Evolutionary conservation across 2,329 filamentous ascomycete genomes (phyloP), one percentile per base, ranked within the genome.

Genomic region (Xylariaceae sp.): DNA sequence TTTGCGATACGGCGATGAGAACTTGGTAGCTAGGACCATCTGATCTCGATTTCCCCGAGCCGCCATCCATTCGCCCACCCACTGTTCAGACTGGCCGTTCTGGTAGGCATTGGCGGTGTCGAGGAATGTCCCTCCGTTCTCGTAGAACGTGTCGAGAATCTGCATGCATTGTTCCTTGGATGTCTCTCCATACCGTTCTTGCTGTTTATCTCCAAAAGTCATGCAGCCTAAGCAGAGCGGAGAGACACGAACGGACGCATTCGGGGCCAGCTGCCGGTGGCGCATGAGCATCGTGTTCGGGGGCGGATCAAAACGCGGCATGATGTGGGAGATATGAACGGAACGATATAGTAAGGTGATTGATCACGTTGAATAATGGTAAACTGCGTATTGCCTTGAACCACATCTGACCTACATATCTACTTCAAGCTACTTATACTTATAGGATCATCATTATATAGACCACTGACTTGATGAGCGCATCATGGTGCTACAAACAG

Each of bases 121-220:
- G 61, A 86, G 82, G 65, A 86, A 85, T 68, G 86, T 86, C 12
- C 83, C 83, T 5, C 82, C 82, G 0, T 75, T 68, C 11, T 71
- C 70, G 44, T 70, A 73, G 64, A 76, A 85, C 52, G 71, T 72
- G 54, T 84, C 80, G 2, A 85, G 68, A 6, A 85, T 69, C 39
- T 72, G 70, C 57, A 82, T 82, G 1, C 75, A 67, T 11, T 69
- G 62, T 27, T 78, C 73, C 59, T 82, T 81, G 58, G 69, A 67
- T 66, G 77, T 77, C 46, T 71, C 71, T 63, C 52, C 74, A 62
- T 55, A 77, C 74, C n/a, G 75, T 65, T 51, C 72, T 73, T 18
- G 65, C 61, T 30, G 70, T 63, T 27, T 61, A 52, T 18, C 65
- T 51, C 75, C 76, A 57, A 79, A 74, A 53, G 69, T 74, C 75